Conservation (phyloP, 352 stramenopile species). For the Globisporangium spiculum region DNA sequence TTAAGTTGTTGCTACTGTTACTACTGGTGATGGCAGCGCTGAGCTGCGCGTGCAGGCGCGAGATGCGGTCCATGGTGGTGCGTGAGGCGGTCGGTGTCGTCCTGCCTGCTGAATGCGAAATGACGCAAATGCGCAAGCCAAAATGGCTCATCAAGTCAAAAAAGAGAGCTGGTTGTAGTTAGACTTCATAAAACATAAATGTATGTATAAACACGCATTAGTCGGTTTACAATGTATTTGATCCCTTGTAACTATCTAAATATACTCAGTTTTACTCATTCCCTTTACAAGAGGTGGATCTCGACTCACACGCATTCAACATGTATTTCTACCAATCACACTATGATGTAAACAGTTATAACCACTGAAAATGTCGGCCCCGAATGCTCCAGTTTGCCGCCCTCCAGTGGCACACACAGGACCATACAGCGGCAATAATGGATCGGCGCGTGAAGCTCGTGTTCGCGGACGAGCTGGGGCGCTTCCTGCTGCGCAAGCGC, state of each 20-base stretch:
- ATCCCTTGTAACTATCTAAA: too few relatives aligned
- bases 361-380: background rate
- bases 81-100: too few relatives aligned
- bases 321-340: constrained; percentile 3
- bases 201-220: too few relatives aligned
- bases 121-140: constrained; percentile 2
- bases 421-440: constrained; percentile 17
- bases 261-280: background rate
- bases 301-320: background rate
- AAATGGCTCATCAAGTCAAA: constrained; percentile 4
- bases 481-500: constrained; percentile 37
- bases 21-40: background rate
- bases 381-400: background rate
- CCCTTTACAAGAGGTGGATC: background rate
- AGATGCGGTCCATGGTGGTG: constrained; percentile 39
- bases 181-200: too few relatives aligned
- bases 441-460: constrained; percentile 45
- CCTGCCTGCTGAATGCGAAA: background rate
- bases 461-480: constrained; percentile 52
- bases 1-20: background rate
- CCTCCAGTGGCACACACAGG: background rate
- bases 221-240: too few relatives aligned
- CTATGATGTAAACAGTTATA: background rate
- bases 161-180: too few relatives aligned
- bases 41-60: constrained; percentile 35